Percentiles rank a stretch among this genome's conserved stretches.
phyloP scores from a whole-genome alignment of 1,284 basidiomycete genomes.

The Phlebopus sp. region DNA sequence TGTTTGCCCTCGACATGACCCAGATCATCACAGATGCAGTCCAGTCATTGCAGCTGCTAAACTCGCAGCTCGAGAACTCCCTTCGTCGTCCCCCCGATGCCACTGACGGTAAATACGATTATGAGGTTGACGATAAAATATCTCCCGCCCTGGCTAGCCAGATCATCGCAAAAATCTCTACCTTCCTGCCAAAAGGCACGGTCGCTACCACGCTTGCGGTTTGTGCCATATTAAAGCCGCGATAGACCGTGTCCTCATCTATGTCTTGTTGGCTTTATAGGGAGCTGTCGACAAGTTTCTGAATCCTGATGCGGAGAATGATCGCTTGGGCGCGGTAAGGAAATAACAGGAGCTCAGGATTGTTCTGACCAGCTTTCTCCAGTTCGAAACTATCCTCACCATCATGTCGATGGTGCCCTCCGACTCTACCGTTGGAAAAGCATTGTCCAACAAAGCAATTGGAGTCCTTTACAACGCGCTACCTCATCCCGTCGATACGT shows the following conservation, averaged over 20 bases:
- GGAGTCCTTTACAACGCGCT: constrained; percentile 42
- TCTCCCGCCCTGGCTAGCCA: background rate
- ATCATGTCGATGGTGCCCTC: constrained; percentile 33
- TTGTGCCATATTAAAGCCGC: no score
- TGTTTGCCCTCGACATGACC: no score
- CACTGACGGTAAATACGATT: constrained; percentile 17
- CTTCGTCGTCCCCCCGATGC: constrained; percentile 7
- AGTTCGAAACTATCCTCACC: constrained; percentile 33
- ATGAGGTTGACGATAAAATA: constrained; percentile 6
- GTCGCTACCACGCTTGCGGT: background rate
- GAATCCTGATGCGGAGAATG: constrained; percentile 36
- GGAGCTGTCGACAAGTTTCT: constrained; percentile 22
- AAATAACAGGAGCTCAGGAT: background rate
- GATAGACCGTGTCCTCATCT: background rate
- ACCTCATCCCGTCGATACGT: constrained; percentile 47
- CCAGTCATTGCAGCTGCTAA: no score
- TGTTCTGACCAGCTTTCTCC: background rate
- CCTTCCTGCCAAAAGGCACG: background rate
- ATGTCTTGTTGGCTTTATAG: background rate
- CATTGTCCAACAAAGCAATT: constrained; percentile 19
- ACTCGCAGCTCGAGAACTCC: no score
- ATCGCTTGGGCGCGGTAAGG: constrained; percentile 34
- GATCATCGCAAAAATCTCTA: background rate
- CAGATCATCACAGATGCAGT: no score
- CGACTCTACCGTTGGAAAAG: constrained; percentile 19